These are phyloP conservation scores for Eimeria maxima DNA, from an alignment of 169 alveolate genomes.

Conservation along the genomic window DNA sequence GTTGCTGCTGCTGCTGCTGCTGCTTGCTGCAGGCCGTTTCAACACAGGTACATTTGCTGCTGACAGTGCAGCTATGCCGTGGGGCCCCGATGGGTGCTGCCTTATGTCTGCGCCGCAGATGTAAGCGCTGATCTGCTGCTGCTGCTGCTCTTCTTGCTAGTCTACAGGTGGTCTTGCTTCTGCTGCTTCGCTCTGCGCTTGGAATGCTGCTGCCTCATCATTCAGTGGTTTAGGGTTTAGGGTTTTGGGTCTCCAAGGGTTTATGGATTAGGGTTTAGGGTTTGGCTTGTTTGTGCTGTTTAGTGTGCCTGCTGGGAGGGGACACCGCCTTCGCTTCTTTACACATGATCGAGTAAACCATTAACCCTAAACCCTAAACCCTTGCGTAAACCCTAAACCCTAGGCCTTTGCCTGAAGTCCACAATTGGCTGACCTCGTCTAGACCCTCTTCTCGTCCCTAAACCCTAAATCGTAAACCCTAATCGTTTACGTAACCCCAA, in stretches of 20 bases:
- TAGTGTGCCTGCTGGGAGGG: conserved; percentile 25
- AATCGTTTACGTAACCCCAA: no score
- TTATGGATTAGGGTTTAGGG: neutral
- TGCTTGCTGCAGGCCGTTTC: neutral
- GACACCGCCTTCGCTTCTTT: conserved; percentile 31
- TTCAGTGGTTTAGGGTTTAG: neutral
- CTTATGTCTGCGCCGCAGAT: neutral
- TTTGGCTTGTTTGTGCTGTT: neutral
- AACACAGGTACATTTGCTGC: neutral
- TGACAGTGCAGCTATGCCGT: neutral
- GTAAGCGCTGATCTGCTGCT: neutral
- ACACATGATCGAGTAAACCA: neutral
- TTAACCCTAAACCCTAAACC: neutral
- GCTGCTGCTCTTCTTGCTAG: neutral
- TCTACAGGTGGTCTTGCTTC: neutral
- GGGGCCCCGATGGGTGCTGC: conserved; percentile 2
- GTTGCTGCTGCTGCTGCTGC: neutral
- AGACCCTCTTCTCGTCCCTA: no score
- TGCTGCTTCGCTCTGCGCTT: no score
- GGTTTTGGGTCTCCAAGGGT: no score
- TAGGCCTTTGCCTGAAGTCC: no score
- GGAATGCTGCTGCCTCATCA: no score
- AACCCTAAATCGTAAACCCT: no score
- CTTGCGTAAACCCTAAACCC: no score
- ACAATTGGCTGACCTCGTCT: no score